Conservation (phyloP, 306 rosid species). For the Fragaria nilgerrensis region DNA sequence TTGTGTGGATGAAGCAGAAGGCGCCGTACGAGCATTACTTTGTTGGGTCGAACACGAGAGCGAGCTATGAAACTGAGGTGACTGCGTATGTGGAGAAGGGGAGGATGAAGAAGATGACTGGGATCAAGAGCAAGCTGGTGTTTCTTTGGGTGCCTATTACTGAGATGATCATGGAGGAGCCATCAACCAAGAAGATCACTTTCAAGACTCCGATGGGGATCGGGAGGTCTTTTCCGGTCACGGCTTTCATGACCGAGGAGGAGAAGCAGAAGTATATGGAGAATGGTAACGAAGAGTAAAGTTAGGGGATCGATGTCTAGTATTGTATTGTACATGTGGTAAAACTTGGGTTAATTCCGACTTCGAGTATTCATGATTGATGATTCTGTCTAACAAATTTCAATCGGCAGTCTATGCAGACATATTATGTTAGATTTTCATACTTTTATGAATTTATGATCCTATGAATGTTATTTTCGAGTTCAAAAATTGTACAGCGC, state of each 20-base stretch:
- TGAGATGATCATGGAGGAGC: conserved; percentile 70
- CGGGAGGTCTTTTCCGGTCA: conserved; percentile 59
- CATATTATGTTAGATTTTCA: not conserved
- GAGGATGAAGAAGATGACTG: conserved; percentile 80
- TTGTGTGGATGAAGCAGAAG: conserved; percentile 80
- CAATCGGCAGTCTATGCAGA: not conserved
- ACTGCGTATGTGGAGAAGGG: conserved; percentile 67
- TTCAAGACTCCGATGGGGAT: conserved; percentile 75
- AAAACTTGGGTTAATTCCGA: not conserved
- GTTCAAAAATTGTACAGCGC: too few species aligned
- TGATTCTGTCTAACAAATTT: not conserved
- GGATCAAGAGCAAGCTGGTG: conserved; percentile 71
- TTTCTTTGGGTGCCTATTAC: conserved; percentile 66
- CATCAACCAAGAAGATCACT: conserved; percentile 33
- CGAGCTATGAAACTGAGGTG: conserved; percentile 66
- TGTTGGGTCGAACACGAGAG: conserved; percentile 39
- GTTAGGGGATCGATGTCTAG: too few species aligned
- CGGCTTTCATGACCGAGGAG: conserved; percentile 59
- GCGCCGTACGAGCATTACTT: conserved; percentile 69
- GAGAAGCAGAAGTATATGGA: conserved; percentile 48
- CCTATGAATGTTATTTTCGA: not conserved
- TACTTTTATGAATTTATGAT: not conserved
- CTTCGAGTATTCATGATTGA: too few species aligned
- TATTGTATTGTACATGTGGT: too few species aligned
- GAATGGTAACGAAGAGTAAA: conserved; percentile 14